Conservation (phyloP, 2,329 filamentous ascomycete species). For the Trichoderma koningii region DNA sequence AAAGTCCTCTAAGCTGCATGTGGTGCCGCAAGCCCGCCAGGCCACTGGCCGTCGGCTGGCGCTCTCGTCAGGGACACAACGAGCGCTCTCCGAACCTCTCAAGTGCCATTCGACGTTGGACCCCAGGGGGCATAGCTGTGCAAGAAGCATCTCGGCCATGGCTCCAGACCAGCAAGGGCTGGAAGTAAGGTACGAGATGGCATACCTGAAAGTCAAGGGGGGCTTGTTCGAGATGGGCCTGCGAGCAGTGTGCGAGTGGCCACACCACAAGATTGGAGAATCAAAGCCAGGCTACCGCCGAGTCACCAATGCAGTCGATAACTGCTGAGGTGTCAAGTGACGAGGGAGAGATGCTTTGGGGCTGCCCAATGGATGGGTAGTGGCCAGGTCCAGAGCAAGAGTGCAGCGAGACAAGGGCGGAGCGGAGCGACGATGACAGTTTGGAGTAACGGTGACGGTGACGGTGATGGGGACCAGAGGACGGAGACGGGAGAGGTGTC, state of each 20-base stretch:
- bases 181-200: conserved; percentile 9
- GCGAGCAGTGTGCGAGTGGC: conserved; percentile 5
- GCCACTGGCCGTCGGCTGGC: conserved; percentile 18
- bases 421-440: conserved; percentile 11
- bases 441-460: conserved; percentile 22
- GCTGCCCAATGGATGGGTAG: conserved; percentile 4
- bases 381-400: background rate
- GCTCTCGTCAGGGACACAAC: conserved; percentile 17
- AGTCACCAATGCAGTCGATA: background rate
- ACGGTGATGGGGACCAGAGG: conserved; percentile 13
- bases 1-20: conserved; percentile 23
- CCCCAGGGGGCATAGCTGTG: conserved; percentile 22
- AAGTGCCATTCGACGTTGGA: conserved; percentile 23
- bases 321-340: background rate
- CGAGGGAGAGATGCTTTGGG: background rate
- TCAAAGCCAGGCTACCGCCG: background rate
- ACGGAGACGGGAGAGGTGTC: conserved; percentile 6
- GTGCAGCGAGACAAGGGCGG: conserved; percentile 5
- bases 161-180: conserved; percentile 13
- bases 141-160: conserved; percentile 4
- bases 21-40: conserved; percentile 4
- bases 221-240: conserved; percentile 16
- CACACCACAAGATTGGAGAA: background rate
- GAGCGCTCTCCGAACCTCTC: conserved; percentile 12
- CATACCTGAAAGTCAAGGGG: conserved; percentile 18